phyloP scores from a whole-genome alignment of 805 yeast genomes.

The Lipomyces sp. region DNA sequence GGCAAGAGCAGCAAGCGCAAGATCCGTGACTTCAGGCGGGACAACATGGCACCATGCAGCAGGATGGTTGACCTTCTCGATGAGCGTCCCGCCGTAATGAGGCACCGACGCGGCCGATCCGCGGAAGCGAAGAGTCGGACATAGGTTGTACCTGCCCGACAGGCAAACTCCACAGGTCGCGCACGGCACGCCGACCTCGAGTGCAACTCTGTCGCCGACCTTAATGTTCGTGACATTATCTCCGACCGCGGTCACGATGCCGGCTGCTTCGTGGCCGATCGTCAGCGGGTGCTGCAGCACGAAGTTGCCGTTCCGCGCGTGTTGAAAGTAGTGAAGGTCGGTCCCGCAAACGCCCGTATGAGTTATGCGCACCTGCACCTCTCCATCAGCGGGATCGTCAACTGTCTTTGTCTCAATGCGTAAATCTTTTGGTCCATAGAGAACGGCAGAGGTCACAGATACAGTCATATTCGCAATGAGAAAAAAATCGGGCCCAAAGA shows the following conservation, averaged over 20 bases:
- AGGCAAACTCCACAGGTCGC: conserved; percentile 49
- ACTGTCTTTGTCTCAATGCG: too few species aligned
- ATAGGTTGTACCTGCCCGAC: conserved; percentile 51
- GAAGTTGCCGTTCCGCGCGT: conserved; percentile 53
- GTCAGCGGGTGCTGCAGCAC: conserved; percentile 45
- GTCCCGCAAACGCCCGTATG: conserved; percentile 6
- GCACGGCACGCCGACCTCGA: conserved; percentile 62
- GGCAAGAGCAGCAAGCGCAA: conserved; percentile 50
- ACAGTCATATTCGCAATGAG: too few species aligned
- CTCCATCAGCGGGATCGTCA: too few species aligned
- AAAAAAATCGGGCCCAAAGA: too few species aligned
- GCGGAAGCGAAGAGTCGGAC: conserved; percentile 48
- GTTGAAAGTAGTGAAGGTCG: conserved; percentile 46
- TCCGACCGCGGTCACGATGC: conserved; percentile 48
- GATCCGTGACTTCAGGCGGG: conserved; percentile 42
- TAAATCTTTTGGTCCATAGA: too few species aligned
- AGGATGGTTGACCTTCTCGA: conserved; percentile 47
- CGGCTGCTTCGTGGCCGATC: conserved; percentile 56
- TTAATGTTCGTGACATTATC: conserved; percentile 43
- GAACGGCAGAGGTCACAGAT: too few species aligned
- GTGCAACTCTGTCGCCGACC: conserved; percentile 57
- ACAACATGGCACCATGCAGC: conserved; percentile 42
- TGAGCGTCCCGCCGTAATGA: conserved; percentile 53
- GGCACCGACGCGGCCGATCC: conserved; percentile 45
- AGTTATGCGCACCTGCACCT: not conserved